Base-by-base conservation (phyloP, 1,284 basidiomycete genomes). In the Ceraceosorus guamensis region DNA sequence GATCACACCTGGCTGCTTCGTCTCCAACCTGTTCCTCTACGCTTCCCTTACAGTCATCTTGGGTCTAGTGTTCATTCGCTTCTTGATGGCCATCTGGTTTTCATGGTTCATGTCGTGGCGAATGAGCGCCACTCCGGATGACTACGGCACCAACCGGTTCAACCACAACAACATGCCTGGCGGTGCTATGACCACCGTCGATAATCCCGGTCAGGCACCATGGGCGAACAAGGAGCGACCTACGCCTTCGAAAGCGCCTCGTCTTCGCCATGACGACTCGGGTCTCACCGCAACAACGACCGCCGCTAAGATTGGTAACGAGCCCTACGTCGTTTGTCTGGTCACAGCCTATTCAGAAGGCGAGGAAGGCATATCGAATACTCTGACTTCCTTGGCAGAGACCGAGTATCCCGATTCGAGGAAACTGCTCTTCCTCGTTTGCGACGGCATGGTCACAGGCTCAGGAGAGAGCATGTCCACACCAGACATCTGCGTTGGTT, bases 391-490 rank as follows among this genome's bases (percentile, higher is more conserved):
- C 5, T 91, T 99, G 57, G 89, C 91, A 0, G 79, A 79, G 45
- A 96, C 92, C 0, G 86, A 84, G 4, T 99, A 97, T 77, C 89
- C 90, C 6, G 92, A 97, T 77, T 80, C 83, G 41, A 82, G 92
- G 55, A 98, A 98, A 77, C 81, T 99, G 18, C 78, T 99, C 44
- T 95, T 96, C 76, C 82, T 99, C 56, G 87, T 99, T 6, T 93
- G 92, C 39, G 95, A 99, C 77, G 95, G 95, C 5, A 97, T 99
- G 90, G 91, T 99, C 65, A 98, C 93, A 0, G 95, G 95, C 50
- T 86, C 86, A 3, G 95, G 95, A 52, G 93, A 98, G 80, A 89
- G 91, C 77, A 82, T 82, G 71, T 91, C 88, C 65, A 98, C 93
- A 4, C 95, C 95, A 8, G 95, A 98, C 78, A 91, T 91, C 52